These are phyloP conservation scores for Ceratocystis albifundus DNA, from an alignment of 2,329 filamentous ascomycete species.

Conservation along the genomic window DNA sequence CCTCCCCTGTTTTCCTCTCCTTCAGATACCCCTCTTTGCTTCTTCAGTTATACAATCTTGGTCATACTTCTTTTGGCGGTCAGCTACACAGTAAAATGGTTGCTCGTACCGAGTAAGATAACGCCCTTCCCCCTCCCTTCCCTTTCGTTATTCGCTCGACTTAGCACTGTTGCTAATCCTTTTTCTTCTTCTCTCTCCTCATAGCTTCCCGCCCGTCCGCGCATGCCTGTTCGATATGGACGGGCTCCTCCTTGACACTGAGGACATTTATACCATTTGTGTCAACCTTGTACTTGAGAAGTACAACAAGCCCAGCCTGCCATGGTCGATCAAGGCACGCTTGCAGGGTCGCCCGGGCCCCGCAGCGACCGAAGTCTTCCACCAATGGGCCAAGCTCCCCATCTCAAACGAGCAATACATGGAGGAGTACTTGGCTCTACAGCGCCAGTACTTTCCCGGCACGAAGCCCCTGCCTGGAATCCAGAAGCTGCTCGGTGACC, in stretches of 20 bases:
- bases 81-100: slow-evolving; percentile 30
- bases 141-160: neutral
- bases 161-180: neutral
- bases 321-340: slow-evolving; percentile 89
- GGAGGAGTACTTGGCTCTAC: slow-evolving; percentile 47
- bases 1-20: neutral
- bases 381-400: slow-evolving; percentile 76
- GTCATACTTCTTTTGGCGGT: neutral
- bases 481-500: slow-evolving; percentile 49
- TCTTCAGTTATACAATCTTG: slow-evolving; percentile 17
- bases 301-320: slow-evolving; percentile 62
- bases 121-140: too few species aligned
- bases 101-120: slow-evolving; percentile 36
- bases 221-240: slow-evolving; percentile 99
- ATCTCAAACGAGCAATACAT: slow-evolving; percentile 59
- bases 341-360: slow-evolving; percentile 51
- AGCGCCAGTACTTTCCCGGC: slow-evolving; percentile 59
- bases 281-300: slow-evolving; percentile 71
- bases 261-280: slow-evolving; percentile 76
- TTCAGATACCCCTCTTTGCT: slow-evolving; percentile 13
- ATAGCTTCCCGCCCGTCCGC: slow-evolving; percentile 64
- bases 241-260: slow-evolving; percentile 84
- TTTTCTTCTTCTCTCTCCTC: neutral
- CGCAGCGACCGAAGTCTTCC: slow-evolving; percentile 44
- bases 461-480: slow-evolving; percentile 74